A percentile compares a stretch with the other conserved stretches of the same genome.
Evolutionary conservation across 2,329 filamentous ascomycete species (phyloP).

Genomic region (Bipolaris zeicola): DNA sequence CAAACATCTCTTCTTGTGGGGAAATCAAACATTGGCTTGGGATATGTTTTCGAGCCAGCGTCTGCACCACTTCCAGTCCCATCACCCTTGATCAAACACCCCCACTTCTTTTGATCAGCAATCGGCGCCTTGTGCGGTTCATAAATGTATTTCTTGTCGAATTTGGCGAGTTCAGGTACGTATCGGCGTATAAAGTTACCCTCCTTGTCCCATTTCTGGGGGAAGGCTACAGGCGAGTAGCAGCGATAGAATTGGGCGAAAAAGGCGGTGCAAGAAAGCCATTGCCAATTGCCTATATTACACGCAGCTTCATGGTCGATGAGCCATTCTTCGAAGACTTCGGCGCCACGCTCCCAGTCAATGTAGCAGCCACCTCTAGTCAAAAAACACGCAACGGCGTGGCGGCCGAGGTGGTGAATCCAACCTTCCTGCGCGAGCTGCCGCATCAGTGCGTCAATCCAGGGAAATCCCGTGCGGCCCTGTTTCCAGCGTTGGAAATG

Average conservation of each 20-base stretch:
- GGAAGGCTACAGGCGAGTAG: constrained; percentile 73
- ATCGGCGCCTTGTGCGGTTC: constrained; percentile 78
- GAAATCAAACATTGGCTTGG: constrained; percentile 81
- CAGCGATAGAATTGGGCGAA: constrained; percentile 73
- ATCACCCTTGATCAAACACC: constrained; percentile 63
- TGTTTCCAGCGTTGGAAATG: constrained; percentile 73
- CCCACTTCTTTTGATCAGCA: constrained; percentile 70
- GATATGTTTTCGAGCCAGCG: constrained; percentile 61
- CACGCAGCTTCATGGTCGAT: constrained; percentile 77
- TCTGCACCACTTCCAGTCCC: constrained; percentile 37
- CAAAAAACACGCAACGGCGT: constrained; percentile 81
- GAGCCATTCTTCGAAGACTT: constrained; percentile 77
- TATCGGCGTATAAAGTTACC: constrained; percentile 68
- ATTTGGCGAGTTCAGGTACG: constrained; percentile 67
- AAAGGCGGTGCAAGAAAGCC: constrained; percentile 77
- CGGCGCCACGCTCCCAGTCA: constrained; percentile 77
- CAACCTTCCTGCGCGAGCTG: constrained; percentile 74
- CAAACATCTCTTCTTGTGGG: constrained; percentile 65
- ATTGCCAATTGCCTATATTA: constrained; percentile 79
- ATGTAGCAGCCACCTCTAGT: constrained; percentile 79
- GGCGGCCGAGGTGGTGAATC: constrained; percentile 79
- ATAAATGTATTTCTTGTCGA: constrained; percentile 74
- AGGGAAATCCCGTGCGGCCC: constrained; percentile 76
- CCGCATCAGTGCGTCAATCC: constrained; percentile 81
- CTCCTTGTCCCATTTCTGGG: constrained; percentile 75